Conservation (phyloP, 306 rosid species). For the Glycine latifolia region DNA sequence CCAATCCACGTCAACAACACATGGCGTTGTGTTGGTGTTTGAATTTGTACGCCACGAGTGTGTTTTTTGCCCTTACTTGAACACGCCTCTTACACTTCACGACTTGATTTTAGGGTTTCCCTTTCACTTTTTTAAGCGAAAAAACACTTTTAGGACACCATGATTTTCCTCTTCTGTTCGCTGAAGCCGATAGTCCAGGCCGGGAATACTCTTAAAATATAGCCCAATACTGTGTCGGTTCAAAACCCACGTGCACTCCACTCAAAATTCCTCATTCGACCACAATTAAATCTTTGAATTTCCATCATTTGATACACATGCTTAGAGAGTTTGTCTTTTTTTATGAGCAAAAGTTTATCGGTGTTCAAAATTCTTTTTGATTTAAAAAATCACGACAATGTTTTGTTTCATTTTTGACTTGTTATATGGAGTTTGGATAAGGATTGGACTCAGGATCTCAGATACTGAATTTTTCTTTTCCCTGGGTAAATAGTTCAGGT, state of each 20-base stretch:
- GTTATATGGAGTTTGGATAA: slow-evolving; percentile 40
- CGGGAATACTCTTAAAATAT: slow-evolving; percentile 10
- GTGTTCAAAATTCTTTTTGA: not conserved
- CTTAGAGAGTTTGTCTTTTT: not conserved
- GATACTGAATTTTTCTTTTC: not conserved
- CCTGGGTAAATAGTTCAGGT: not conserved
- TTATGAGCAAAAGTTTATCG: slow-evolving; percentile 20
- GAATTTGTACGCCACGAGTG: slow-evolving; percentile 58
- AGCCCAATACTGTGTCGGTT: not conserved
- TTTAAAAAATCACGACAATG: not conserved
- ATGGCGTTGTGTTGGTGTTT: slow-evolving; percentile 58
- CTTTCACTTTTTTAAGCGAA: too few relatives aligned
- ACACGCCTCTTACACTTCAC: slow-evolving; percentile 57
- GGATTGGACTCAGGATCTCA: slow-evolving; percentile 4
- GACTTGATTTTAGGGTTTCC: not conserved
- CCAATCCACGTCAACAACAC: slow-evolving; percentile 67
- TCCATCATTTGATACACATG: slow-evolving; percentile 10
- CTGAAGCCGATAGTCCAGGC: slow-evolving; percentile 37
- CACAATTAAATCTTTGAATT: slow-evolving; percentile 9
- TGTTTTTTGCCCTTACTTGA: not conserved
- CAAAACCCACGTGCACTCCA: slow-evolving; percentile 52
- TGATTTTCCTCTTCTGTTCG: not conserved
- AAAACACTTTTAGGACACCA: not conserved
- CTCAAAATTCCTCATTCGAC: slow-evolving; percentile 14
- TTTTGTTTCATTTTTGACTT: slow-evolving; percentile 38